Percentiles rank a stretch among this genome's conserved stretches.
These are phyloP conservation scores for Stachybotrys echinatus DNA, from an alignment of 2,329 filamentous ascomycete species.

Conservation along the genomic window DNA sequence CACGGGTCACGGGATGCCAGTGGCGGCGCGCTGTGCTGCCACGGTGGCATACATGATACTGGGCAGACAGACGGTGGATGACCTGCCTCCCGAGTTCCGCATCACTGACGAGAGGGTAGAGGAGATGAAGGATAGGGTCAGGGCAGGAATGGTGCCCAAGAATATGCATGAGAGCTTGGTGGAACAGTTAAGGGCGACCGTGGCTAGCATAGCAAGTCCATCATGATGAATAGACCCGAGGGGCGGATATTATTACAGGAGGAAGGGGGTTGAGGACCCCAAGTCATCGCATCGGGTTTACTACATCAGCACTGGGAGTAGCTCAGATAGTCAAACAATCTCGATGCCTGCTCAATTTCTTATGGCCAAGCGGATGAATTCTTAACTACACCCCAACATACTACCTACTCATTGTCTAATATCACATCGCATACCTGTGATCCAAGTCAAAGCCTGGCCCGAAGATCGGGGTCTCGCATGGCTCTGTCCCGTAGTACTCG, in stretches of 20 bases:
- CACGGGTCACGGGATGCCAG: slow-evolving; percentile 74
- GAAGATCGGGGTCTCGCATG: slow-evolving; percentile 42
- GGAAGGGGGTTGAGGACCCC: too few relatives aligned
- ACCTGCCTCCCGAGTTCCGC: slow-evolving; percentile 38
- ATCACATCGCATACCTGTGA: too few relatives aligned
- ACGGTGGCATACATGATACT: slow-evolving; percentile 57
- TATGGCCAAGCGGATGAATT: too few relatives aligned
- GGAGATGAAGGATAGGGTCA: slow-evolving; percentile 11
- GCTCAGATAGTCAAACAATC: too few relatives aligned
- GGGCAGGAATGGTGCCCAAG: not conserved
- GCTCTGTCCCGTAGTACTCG: slow-evolving; percentile 55
- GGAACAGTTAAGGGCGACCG: slow-evolving; percentile 17
- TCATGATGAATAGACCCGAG: not conserved
- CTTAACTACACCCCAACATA: too few relatives aligned
- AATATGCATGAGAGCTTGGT: slow-evolving; percentile 14
- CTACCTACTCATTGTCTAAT: too few relatives aligned
- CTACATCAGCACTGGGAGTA: too few relatives aligned
- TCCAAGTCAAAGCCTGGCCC: slow-evolving; percentile 7
- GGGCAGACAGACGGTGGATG: slow-evolving; percentile 29
- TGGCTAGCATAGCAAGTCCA: not conserved
- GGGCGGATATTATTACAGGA: too few relatives aligned
- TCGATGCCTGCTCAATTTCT: too few relatives aligned
- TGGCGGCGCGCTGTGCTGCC: slow-evolving; percentile 61
- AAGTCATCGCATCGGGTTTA: too few relatives aligned
- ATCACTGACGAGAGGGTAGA: slow-evolving; percentile 26